Percentiles rank a stretch among this genome's conserved stretches.
Conservation (phyloP, 2,329 filamentous ascomycete species). For the Monilinia polystroma region DNA sequence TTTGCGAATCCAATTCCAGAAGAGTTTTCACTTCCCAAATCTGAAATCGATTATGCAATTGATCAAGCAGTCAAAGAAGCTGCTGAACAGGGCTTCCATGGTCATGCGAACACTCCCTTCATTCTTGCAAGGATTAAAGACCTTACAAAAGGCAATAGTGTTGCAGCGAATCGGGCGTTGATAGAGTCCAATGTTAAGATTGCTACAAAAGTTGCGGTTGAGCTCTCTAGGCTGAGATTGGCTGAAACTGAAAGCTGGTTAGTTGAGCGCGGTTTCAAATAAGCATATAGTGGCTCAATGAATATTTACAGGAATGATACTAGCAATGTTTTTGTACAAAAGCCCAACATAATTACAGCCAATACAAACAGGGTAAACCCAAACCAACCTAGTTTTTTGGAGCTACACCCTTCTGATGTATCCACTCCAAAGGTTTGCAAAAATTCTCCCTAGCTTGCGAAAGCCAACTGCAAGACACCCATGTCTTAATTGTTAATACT, state of each 20-base stretch:
- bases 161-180: constrained; percentile 62
- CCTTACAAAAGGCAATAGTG: constrained; percentile 60
- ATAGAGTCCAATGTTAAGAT: constrained; percentile 65
- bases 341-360: neutral
- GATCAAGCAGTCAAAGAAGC: constrained; percentile 55
- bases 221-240: constrained; percentile 38
- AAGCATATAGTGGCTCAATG: constrained; percentile 8
- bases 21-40: constrained; percentile 58
- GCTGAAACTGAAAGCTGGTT: neutral
- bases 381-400: neutral
- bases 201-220: constrained; percentile 63
- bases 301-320: constrained; percentile 1
- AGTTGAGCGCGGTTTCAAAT: neutral
- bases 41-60: constrained; percentile 57
- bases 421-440: constrained; percentile 7
- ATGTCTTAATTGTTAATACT: neutral
- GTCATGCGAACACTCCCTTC: constrained; percentile 69
- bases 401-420: neutral
- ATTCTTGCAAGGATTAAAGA: constrained; percentile 68
- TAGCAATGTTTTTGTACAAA: neutral
- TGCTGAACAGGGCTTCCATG: constrained; percentile 53
- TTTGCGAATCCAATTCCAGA: constrained; percentile 80
- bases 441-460: neutral
- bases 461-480: neutral
- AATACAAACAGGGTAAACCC: neutral